Conservation (phyloP, 2,329 filamentous ascomycete species). For the Fusarium hainanense region DNA sequence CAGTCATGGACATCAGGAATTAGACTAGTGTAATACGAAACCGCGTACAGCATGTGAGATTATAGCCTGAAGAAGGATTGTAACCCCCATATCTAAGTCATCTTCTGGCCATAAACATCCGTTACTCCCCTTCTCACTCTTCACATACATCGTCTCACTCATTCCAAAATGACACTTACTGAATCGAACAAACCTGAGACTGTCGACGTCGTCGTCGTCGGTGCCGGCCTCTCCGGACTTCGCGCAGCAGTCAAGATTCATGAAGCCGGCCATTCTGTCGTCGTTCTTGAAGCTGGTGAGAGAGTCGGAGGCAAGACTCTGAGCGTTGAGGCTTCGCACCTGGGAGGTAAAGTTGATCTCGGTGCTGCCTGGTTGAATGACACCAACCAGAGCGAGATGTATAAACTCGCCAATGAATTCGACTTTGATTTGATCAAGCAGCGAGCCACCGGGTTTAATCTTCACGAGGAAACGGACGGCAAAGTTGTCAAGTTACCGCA, state of each 20-base stretch:
- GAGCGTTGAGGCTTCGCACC: conserved; percentile 7
- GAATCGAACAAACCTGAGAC: background rate
- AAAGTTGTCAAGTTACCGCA: conserved; percentile 18
- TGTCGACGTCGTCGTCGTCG: conserved; percentile 34
- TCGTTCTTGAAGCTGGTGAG: conserved; percentile 60
- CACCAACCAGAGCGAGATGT: conserved; percentile 36
- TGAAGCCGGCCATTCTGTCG: conserved; percentile 49
- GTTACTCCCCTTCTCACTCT: background rate
- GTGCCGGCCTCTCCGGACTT: conserved; percentile 50
- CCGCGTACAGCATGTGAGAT: conserved; percentile 14
- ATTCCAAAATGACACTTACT: conserved; percentile 15
- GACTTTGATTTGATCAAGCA: conserved; percentile 35
- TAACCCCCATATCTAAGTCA: background rate
- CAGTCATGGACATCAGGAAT: background rate
- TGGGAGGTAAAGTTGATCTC: conserved; percentile 30
- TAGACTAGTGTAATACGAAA: background rate
- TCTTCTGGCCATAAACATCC: background rate
- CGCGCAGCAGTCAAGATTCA: conserved; percentile 50
- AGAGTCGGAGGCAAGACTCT: conserved; percentile 61
- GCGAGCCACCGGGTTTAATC: conserved; percentile 15
- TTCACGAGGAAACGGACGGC: conserved; percentile 23
- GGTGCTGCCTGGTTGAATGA: conserved; percentile 45
- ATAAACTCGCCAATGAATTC: conserved; percentile 30
- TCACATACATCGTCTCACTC: background rate
- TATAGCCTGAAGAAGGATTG: conserved; percentile 14